phyloP scores from a whole-genome alignment of 768 basidiomycete species.

The Lentinula lateritia region DNA sequence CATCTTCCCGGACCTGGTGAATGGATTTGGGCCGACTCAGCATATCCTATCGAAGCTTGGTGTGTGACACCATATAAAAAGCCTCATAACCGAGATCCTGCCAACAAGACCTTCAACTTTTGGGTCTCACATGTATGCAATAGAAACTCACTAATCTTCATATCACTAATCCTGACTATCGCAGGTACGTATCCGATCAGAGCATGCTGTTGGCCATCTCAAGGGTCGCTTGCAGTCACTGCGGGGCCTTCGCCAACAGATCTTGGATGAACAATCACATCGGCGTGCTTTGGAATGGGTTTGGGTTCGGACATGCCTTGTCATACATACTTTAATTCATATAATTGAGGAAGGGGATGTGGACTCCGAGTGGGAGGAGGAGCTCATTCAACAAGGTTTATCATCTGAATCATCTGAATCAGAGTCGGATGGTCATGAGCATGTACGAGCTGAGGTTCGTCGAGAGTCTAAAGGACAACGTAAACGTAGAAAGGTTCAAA shows the following conservation, averaged over 20 bases:
- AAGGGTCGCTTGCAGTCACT: conserved; percentile 26
- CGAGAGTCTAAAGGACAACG: too few species aligned
- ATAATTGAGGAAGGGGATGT: conserved; percentile 7
- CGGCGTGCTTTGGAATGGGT: conserved; percentile 22
- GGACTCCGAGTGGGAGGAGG: conserved; percentile 17
- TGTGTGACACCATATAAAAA: conserved; percentile 24
- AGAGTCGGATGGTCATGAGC: too few species aligned
- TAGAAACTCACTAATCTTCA: too few species aligned
- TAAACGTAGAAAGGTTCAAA: too few species aligned
- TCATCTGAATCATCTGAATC: too few species aligned
- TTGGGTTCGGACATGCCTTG: conserved; percentile 27
- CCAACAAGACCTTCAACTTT: conserved; percentile 23
- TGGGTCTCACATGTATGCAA: too few species aligned
- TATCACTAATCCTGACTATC: conserved; percentile 12
- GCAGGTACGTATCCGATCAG: conserved; percentile 24
- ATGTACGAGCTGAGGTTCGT: too few species aligned
- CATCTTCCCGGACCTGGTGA: conserved; percentile 21
- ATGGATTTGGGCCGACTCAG: conserved; percentile 16
- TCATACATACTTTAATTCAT: conserved; percentile 24
- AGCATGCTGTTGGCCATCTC: conserved; percentile 32
- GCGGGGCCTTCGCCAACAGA: conserved; percentile 19
- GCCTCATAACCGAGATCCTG: conserved; percentile 17
- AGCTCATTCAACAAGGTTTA: conserved; percentile 6
- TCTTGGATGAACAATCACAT: conserved; percentile 21
- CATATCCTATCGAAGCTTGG: conserved; percentile 21